These are phyloP conservation scores for Blastocystis sp. DNA, from an alignment of 352 stramenopile genomes.

Conservation along the genomic window DNA sequence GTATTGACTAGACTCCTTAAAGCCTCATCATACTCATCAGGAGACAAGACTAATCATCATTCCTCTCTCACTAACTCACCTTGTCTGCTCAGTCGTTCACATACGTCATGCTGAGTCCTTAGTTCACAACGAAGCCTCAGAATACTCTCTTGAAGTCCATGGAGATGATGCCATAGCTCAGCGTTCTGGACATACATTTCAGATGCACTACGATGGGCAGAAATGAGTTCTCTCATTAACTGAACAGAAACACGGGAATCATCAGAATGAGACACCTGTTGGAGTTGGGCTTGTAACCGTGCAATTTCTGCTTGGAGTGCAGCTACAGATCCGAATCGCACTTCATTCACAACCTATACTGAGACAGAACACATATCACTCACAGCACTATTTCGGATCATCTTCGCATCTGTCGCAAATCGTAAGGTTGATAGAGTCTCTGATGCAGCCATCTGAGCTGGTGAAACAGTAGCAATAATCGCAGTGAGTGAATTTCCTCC, in stretches of 20 bases:
- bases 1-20: background rate
- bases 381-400: slow-evolving; percentile 83
- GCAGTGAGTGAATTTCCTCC: slow-evolving; percentile 82
- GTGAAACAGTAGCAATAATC: slow-evolving; percentile 81
- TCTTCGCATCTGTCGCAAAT: slow-evolving; percentile 81
- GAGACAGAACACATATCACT: slow-evolving; percentile 77
- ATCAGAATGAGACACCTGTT: background rate
- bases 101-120: background rate
- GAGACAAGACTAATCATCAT: background rate
- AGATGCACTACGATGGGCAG: background rate
- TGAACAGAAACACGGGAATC: background rate
- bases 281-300: background rate
- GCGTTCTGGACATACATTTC: background rate
- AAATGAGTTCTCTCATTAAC: background rate
- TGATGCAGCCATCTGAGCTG: slow-evolving; percentile 74
- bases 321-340: slow-evolving; percentile 7
- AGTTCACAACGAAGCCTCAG: background rate
- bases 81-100: background rate
- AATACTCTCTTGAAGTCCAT: background rate
- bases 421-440: slow-evolving; percentile 81
- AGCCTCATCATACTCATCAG: background rate
- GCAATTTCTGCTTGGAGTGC: slow-evolving; percentile 28
- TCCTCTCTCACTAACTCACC: background rate
- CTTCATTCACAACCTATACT: slow-evolving; percentile 67
- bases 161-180: background rate